phyloP scores from a whole-genome alignment of 768 basidiomycete genomes.

The Xanthoconium purpureum region DNA sequence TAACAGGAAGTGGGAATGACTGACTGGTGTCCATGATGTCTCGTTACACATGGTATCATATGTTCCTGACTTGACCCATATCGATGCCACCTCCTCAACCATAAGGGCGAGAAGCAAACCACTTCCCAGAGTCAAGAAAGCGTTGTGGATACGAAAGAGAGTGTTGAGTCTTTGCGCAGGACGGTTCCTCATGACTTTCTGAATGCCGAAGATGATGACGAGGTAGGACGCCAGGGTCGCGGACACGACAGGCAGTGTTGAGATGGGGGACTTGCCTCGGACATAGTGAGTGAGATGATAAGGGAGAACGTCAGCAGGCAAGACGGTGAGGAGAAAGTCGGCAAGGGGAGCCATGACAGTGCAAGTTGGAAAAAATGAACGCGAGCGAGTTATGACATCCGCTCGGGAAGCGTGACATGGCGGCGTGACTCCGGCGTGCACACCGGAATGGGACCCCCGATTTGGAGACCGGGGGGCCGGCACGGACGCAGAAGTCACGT shows the following conservation, averaged over 20 bases:
- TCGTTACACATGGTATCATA: conserved; percentile 77
- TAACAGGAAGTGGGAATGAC: conserved; percentile 30
- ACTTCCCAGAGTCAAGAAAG: conserved; percentile 82
- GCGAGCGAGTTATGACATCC: conserved; percentile 27
- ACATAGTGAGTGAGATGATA: conserved; percentile 46
- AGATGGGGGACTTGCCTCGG: conserved; percentile 55
- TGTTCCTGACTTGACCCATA: conserved; percentile 65
- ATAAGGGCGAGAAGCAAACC: conserved; percentile 83
- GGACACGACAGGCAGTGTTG: conserved; percentile 62
- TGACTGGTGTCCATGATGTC: conserved; percentile 82
- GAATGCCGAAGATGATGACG: conserved; percentile 80
- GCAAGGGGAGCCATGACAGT: conserved; percentile 68
- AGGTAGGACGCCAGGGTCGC: conserved; percentile 77
- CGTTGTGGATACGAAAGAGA: conserved; percentile 89
- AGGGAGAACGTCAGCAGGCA: conserved; percentile 46
- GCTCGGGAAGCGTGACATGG: conserved; percentile 30
- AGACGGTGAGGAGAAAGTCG: conserved; percentile 59
- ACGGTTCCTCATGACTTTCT: conserved; percentile 78
- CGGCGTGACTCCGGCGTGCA: conserved; percentile 1
- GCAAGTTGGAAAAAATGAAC: conserved; percentile 18
- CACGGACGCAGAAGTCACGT: conserved; percentile 21
- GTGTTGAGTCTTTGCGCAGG: conserved; percentile 71
- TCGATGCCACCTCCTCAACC: conserved; percentile 86
- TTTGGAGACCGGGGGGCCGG: neutral
- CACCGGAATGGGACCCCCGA: neutral